These are phyloP conservation scores for Sporobolomyces phaffii DNA, from an alignment of 768 basidiomycete species.

Conservation along the genomic window DNA sequence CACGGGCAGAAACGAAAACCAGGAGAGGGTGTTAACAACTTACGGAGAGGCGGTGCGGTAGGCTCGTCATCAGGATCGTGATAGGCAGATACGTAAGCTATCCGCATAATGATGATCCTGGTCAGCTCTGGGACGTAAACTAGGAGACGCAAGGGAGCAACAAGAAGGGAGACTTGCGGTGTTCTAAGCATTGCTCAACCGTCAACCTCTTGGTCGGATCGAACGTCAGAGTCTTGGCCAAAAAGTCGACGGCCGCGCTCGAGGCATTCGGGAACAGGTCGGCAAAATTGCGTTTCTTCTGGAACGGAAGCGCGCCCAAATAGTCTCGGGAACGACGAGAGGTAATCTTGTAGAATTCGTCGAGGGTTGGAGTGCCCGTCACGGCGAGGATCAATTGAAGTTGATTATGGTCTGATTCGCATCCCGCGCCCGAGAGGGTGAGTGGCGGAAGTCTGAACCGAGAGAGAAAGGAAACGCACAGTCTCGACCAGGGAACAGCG, in stretches of 20 bases:
- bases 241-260: constrained; percentile 51
- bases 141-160: not conserved
- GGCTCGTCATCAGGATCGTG: constrained; percentile 23
- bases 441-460: too few species aligned
- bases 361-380: constrained; percentile 67
- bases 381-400: constrained; percentile 86
- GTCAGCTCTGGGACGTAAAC: constrained; percentile 52
- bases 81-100: constrained; percentile 52
- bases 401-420: constrained; percentile 88
- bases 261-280: constrained; percentile 69
- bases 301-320: constrained; percentile 78
- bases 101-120: constrained; percentile 45
- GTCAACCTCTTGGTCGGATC: constrained; percentile 81
- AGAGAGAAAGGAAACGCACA: constrained; percentile 44
- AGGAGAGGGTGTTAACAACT: not conserved
- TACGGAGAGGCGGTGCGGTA: constrained; percentile 7
- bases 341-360: constrained; percentile 90
- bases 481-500: constrained; percentile 90
- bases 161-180: constrained; percentile 49
- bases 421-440: too few species aligned
- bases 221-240: constrained; percentile 75
- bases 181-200: constrained; percentile 75
- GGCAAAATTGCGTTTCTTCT: constrained; percentile 67
- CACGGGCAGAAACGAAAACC: not conserved
- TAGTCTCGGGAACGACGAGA: constrained; percentile 70